Evolutionary conservation across 805 yeast genomes (phyloP).

Genomic region (Metschnikowia lochheadii): DNA sequence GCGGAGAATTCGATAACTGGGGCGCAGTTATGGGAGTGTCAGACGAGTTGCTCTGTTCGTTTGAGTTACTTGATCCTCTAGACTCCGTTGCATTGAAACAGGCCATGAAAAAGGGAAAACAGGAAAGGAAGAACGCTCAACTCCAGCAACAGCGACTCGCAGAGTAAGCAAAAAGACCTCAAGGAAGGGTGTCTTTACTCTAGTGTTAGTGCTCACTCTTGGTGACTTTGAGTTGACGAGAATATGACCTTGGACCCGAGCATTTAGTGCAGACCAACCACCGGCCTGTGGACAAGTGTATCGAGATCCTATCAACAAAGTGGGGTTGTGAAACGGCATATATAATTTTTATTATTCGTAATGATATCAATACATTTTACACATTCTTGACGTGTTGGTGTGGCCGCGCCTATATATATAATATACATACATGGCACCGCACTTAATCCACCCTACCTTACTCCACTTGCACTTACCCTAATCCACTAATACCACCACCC

Average conservation of each 20-base stretch:
- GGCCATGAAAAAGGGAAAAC: constrained; percentile 90
- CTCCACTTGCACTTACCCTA: neutral
- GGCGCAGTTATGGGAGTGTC: constrained; percentile 98
- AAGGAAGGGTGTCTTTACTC: neutral
- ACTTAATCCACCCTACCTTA: neutral
- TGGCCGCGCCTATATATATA: neutral
- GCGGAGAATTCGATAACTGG: constrained; percentile 90
- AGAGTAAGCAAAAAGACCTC: neutral
- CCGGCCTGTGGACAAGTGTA: neutral
- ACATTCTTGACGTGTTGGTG: neutral
- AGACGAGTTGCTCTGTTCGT: constrained; percentile 87
- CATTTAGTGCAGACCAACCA: neutral
- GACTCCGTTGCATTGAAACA: constrained; percentile 91
- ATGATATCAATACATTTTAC: neutral
- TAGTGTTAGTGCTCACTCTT: neutral
- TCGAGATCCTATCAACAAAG: neutral
- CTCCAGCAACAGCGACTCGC: constrained; percentile 12
- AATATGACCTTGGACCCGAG: neutral
- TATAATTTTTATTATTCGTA: neutral
- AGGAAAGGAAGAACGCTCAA: constrained; percentile 68
- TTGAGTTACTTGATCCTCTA: constrained; percentile 89
- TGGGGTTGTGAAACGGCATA: neutral
- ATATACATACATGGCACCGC: neutral
- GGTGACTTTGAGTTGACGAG: neutral
- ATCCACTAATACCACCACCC: neutral